Evolutionary conservation across 2,329 filamentous ascomycete species (phyloP), one percentile per base, ranked within the genome.

Genomic region (Fusarium illudens): DNA sequence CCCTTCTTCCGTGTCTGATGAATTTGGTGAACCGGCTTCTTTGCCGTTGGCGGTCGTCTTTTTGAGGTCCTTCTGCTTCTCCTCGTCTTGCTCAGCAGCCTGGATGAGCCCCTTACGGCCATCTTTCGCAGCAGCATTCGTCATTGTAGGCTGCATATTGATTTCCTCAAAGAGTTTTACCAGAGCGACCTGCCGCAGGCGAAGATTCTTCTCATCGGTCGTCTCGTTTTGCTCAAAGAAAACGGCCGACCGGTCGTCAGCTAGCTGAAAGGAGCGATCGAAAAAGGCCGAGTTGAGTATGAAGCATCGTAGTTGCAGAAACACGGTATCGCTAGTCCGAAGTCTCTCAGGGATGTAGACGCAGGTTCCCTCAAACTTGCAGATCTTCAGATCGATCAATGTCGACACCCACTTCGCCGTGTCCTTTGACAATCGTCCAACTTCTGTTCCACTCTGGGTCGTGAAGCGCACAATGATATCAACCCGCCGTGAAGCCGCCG

Each of bases 381-480:
- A 97, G 4, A 97, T 86, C 30, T 91, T 90, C 76, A 98, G 94
- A 74, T 99, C 96, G 53, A 98, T 89, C 70, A 99, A 80, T 0
- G 94, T 90, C 4, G 96, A 97, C 6, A 98, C 92, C 94, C 96
- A 99, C 62, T 89, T 88, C 4, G 96, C 94, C 6, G 89, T 90
- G 32, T 98, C 94, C 72, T 94, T 95, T 27, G 94, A 90, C 34
- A 99, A 79, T 62, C 96, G 87, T 4, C 96, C 96, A 49, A 99
- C 86, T 77, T 99, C 96, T 57, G 90, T 88, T 0, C 94, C 94
- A 53, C 82, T 86, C 10, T 84, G 78, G 73, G 93, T 96, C 0
- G 92, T 97, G 75, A 99, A 98, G 2, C 96, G 89, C 25, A 98
- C 96, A 63, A 99, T 87, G 6, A 97, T 89, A 80, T 99, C 96